phyloP scores from a whole-genome alignment of 2,329 filamentous ascomycete genomes.

The Colletotrichum godetiae region DNA sequence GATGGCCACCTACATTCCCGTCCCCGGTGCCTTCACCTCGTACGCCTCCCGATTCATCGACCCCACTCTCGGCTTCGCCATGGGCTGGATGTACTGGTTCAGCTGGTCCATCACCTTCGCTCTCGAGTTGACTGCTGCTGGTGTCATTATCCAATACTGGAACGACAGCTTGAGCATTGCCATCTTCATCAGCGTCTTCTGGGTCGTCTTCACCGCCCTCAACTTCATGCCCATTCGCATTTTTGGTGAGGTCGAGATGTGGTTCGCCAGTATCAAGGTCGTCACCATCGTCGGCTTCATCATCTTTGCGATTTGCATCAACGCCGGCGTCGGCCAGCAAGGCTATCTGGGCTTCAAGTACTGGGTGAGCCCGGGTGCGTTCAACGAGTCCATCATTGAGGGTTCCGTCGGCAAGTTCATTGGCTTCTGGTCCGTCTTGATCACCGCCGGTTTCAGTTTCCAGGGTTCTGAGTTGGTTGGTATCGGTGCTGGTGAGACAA shows the following conservation, averaged over 20 bases:
- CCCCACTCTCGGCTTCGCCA: constrained; percentile 77
- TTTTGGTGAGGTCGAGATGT: constrained; percentile 84
- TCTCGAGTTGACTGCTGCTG: constrained; percentile 78
- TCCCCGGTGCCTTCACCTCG: constrained; percentile 80
- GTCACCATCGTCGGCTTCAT: constrained; percentile 80
- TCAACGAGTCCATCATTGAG: constrained; percentile 68
- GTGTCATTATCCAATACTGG: constrained; percentile 84
- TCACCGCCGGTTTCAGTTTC: constrained; percentile 77
- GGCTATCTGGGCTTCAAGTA: constrained; percentile 81
- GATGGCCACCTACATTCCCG: constrained; percentile 82
- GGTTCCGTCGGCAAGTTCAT: constrained; percentile 71
- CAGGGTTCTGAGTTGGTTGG: constrained; percentile 82
- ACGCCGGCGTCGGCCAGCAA: constrained; percentile 75
- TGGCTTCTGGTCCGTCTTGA: constrained; percentile 76
- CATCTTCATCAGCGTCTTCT: constrained; percentile 81
- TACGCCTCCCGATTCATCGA: constrained; percentile 83
- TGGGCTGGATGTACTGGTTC: constrained; percentile 90
- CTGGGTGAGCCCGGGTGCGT: constrained; percentile 76
- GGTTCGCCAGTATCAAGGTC: constrained; percentile 82
- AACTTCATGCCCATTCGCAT: constrained; percentile 79
- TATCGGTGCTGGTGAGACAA: constrained; percentile 82
- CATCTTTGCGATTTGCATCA: constrained; percentile 80
- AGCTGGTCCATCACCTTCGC: constrained; percentile 80
- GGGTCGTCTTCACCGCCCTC: constrained; percentile 73
- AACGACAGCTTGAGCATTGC: constrained; percentile 69